Evolutionary conservation across 228 moss, liverwort and hornwort genomes (phyloP), one percentile per base, ranked within the genome.

Genomic region (Sphagnum fallax): DNA sequence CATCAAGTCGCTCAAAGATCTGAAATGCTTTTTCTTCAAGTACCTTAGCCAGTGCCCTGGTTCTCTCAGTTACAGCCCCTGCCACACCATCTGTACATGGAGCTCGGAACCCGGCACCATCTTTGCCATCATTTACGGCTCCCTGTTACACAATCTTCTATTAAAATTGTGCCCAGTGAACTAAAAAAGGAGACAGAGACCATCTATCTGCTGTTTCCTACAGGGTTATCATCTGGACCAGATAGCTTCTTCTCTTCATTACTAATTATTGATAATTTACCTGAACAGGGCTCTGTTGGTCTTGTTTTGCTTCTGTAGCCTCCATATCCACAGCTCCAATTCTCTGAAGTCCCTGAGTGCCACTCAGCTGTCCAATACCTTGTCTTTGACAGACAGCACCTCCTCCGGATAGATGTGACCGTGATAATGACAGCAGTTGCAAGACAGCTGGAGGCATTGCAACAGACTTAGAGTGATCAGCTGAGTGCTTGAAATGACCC

Each of bases 401-500:
- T 14, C 62, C 32, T 32, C 32, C 32, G 2, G 32, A 32, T 32
- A 32, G 32, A 32, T 32, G 32, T 32, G 32, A 32, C 60, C 83
- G 75, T 75, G 81, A 58, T 61, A 81, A 80, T 11, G 87, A 80
- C 1, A 96, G 80, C 49, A 97, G 74, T 68, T 78, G 85, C 6
- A 93, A 75, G 8, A 83, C 91, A 72, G 75, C 75, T 60, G 75
- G 73, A 58, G 97, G 91, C 93, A 93, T 91, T 11, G 87, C 52
- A 68, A 82, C 73, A 52, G 97, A 93, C 76, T 83, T 97, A 59
- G 93, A 93, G 72, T 91, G 93, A 71, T 97, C 97, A 10, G 81
- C 87, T 6, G 91, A 82, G n/a, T 85, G 73, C 68, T 74, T 87
- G 71, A 72, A 91, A 59, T 84, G 75, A 64, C 93, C 84, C 53